A percentile compares a stretch with the other conserved stretches of the same genome.
Evolutionary conservation across 805 yeast genomes (phyloP).

Genomic region (Metschnikowia picachoensis): DNA sequence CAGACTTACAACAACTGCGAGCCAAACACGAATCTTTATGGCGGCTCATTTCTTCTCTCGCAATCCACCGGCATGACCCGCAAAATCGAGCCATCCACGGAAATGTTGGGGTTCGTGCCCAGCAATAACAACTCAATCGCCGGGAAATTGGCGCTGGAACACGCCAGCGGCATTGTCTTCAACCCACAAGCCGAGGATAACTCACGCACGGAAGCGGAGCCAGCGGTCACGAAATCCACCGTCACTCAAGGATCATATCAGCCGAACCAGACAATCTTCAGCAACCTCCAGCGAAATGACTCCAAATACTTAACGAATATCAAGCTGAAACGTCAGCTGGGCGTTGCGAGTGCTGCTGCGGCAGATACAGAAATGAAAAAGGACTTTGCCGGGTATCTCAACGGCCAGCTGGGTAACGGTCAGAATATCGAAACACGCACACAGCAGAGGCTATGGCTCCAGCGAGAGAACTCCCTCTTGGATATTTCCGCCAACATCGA

Average conservation of each 20-base stretch:
- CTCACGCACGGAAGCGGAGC: constrained; percentile 20
- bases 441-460: constrained; percentile 81
- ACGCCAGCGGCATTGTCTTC: constrained; percentile 31
- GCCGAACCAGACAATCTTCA: constrained; percentile 40
- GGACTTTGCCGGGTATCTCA: constrained; percentile 37
- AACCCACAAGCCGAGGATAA: constrained; percentile 20
- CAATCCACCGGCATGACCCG: constrained; percentile 41
- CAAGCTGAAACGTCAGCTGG: constrained; percentile 17
- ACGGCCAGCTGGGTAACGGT: constrained; percentile 2
- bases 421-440: constrained; percentile 57
- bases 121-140: constrained; percentile 3
- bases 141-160: constrained; percentile 3
- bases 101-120: neutral
- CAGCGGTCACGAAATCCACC: constrained; percentile 29
- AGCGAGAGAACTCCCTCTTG: constrained; percentile 67
- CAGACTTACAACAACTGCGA: neutral
- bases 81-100: constrained; percentile 23
- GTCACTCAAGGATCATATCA: constrained; percentile 38
- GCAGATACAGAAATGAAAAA: neutral
- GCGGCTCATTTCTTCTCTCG: constrained; percentile 40
- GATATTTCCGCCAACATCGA: constrained; percentile 43
- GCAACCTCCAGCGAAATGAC: constrained; percentile 38
- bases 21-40: constrained; percentile 28
- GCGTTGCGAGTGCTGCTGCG: neutral
- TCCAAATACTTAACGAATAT: constrained; percentile 29